phyloP scores from a whole-genome alignment of 805 yeast genomes.

The Starmerella kuoi region DNA sequence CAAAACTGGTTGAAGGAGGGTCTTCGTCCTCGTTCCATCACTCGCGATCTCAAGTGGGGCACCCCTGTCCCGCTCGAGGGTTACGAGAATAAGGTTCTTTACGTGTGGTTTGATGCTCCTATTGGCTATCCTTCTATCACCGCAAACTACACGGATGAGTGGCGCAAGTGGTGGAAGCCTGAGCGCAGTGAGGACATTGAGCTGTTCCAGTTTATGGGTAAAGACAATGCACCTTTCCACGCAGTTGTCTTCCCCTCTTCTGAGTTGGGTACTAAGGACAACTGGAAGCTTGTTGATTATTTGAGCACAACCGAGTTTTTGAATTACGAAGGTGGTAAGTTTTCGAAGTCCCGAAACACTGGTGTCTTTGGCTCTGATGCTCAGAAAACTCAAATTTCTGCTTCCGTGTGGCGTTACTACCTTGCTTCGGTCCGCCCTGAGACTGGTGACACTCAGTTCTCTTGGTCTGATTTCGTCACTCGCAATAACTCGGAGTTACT shows the following conservation, averaged over 20 bases:
- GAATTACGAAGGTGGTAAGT: slow-evolving; percentile 96
- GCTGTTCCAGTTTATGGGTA: slow-evolving; percentile 96
- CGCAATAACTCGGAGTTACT: slow-evolving; percentile 86
- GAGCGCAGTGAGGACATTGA: slow-evolving; percentile 69
- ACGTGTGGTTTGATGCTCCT: slow-evolving; percentile 98
- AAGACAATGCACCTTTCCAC: slow-evolving; percentile 97
- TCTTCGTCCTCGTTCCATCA: slow-evolving; percentile 83
- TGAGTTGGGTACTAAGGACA: slow-evolving; percentile 73
- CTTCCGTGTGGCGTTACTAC: slow-evolving; percentile 97
- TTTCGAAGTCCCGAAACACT: slow-evolving; percentile 92
- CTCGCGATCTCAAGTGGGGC: slow-evolving; percentile 97
- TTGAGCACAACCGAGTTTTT: slow-evolving; percentile 89
- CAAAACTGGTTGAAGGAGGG: slow-evolving; percentile 92
- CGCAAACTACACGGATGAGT: slow-evolving; percentile 70
- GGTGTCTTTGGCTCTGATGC: slow-evolving; percentile 99
- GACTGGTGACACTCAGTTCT: slow-evolving; percentile 88
- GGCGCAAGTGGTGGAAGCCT: slow-evolving; percentile 86
- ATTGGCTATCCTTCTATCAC: slow-evolving; percentile 95
- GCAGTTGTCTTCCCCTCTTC: slow-evolving; percentile 95
- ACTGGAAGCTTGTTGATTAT: slow-evolving; percentile 86
- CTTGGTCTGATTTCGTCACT: slow-evolving; percentile 92
- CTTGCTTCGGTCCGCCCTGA: slow-evolving; percentile 89
- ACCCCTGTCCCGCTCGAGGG: slow-evolving; percentile 90
- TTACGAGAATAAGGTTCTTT: slow-evolving; percentile 77
- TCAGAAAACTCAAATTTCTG: slow-evolving; percentile 75